Base-by-base conservation (phyloP, 768 basidiomycete genomes). In the Trametes gibbosa region DNA sequence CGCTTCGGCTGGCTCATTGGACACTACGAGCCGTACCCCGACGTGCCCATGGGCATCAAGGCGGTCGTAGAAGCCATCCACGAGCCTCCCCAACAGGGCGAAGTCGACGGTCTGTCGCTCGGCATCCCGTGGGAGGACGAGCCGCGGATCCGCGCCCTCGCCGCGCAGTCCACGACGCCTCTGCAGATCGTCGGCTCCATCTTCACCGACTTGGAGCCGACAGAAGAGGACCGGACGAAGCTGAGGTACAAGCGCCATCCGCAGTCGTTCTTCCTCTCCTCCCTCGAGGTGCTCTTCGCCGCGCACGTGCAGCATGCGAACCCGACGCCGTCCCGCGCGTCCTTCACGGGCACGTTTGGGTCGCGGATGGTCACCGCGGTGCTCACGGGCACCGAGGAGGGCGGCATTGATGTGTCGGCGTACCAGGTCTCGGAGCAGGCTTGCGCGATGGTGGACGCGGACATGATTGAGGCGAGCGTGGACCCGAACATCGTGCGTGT, bases 11-110 rank as follows among this genome's bases (percentile, higher is more conserved):
- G 92, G 87, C 77, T 99, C 55, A 82, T 99, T 59, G 97, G 97
- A 0, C 84, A 84, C 54, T 97, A 94, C 66, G 91, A 94, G 64
- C 86, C 91, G 7, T 99, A 98, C 67, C 91, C 92, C 49, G 85
- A 93, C 68, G 97, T 98, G 0, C 97, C 97, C 1, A 98, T 98
- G 97, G 97, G 97, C 5, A 84, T 98, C 59, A 98, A 98, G 71
- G 93, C 95, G 3, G 90, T 99, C 6, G 95, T 98, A 0, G 97
- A 99, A 71, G 95, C 95, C 9, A 94, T 98, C 34, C 90, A 96
- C 68, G 97, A 98, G 68, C 93, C 97, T 21, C 88, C 90, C 24
- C 97, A 99, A 71, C 89, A 98, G 74, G 95, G 95, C 35, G 95
- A 98, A 69, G 77, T 95, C 2, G 97, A 99, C 72, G 97, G 97